Conservation (phyloP, 2,329 filamentous ascomycete species). For the Fusarium globosum region DNA sequence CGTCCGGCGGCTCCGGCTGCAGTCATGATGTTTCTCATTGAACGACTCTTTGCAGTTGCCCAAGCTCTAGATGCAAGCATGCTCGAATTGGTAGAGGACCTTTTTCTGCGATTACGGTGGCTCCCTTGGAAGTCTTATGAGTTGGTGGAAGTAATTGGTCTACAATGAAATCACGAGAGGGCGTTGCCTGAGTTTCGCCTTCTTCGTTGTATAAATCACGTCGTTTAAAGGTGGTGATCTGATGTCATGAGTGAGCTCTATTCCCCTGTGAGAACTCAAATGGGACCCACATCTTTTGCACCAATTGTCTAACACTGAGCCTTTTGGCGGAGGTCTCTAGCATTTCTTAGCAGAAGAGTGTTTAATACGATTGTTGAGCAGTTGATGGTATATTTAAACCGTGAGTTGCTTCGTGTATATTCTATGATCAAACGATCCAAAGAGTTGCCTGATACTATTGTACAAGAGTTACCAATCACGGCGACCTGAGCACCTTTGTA, state of each 20-base stretch:
- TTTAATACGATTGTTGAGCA: not conserved
- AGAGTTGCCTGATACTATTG: not conserved
- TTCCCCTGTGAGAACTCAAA: conserved; percentile 15
- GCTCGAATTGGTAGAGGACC: conserved; percentile 10
- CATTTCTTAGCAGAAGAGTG: not conserved
- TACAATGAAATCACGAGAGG: not conserved
- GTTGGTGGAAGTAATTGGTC: not conserved
- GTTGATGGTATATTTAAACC: not conserved
- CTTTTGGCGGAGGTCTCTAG: not conserved
- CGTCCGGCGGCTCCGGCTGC: conserved; percentile 40
- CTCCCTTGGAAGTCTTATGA: not conserved
- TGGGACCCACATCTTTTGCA: conserved; percentile 29
- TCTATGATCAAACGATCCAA: conserved; percentile 8
- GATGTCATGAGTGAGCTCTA: conserved; percentile 38
- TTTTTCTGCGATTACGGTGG: not conserved
- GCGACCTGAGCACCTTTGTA: not conserved
- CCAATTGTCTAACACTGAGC: conserved; percentile 36
- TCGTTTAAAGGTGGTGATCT: conserved; percentile 23
- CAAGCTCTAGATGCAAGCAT: conserved; percentile 37
- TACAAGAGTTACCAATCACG: not conserved
- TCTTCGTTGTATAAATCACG: conserved; percentile 3
- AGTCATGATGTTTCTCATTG: conserved; percentile 46
- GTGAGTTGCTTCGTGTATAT: conserved; percentile 18
- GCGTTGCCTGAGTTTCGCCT: not conserved
- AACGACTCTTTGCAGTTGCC: conserved; percentile 16